A percentile compares a stretch with the other conserved stretches of the same genome.
Conservation (phyloP, 371 early-diverging fungal species). For the Fennellomyces sp. region DNA sequence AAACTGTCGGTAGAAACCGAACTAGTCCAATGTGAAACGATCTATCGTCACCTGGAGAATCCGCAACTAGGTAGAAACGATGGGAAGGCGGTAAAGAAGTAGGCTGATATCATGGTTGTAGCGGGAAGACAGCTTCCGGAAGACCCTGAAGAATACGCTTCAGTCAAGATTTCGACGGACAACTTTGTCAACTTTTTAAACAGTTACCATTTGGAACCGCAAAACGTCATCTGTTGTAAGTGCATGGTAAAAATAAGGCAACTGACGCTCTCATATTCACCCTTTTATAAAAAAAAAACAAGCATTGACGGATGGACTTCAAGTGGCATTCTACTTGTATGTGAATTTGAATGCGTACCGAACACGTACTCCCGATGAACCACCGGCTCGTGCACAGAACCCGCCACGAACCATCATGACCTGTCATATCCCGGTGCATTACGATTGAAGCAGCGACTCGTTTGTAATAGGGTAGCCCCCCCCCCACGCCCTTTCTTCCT, state of each 20-base stretch:
- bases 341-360: slow-evolving; percentile 28
- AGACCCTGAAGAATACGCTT: slow-evolving; percentile 32
- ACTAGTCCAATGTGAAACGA: slow-evolving; percentile 46
- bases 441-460: slow-evolving; percentile 2
- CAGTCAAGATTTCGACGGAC: slow-evolving; percentile 50
- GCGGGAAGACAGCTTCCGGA: slow-evolving; percentile 9
- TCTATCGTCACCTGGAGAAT: slow-evolving; percentile 48
- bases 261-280: not conserved
- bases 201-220: slow-evolving; percentile 56
- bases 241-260: not conserved
- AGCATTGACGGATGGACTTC: slow-evolving; percentile 31
- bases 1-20: slow-evolving; percentile 45
- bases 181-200: slow-evolving; percentile 63
- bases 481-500: not conserved
- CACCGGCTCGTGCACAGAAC: not conserved
- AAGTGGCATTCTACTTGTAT: slow-evolving; percentile 36
- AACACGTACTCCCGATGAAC: slow-evolving; percentile 9
- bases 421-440: slow-evolving; percentile 34
- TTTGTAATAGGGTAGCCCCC: not conserved
- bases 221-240: slow-evolving; percentile 59
- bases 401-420: slow-evolving; percentile 24
- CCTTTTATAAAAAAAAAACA: not conserved
- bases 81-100: too few relatives aligned
- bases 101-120: not conserved
- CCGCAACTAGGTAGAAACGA: slow-evolving; percentile 47